Conservation (phyloP, 2,329 filamentous ascomycete species). For the Ploettnerulaceae sp. region DNA sequence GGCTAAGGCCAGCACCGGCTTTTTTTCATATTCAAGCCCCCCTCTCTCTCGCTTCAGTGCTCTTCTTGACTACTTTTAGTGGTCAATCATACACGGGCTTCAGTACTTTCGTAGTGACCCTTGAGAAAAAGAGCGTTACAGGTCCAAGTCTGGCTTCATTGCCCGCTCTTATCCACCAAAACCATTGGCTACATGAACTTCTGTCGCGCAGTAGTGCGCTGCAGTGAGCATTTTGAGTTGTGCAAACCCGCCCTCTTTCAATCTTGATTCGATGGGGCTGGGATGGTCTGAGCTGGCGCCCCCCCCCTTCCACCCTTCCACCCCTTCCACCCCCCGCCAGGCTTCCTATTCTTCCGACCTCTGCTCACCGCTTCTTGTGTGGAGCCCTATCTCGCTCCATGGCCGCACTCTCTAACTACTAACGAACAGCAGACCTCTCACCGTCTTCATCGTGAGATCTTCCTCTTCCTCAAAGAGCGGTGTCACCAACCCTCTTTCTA, state of each 20-base stretch:
- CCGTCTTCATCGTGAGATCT: slow-evolving; percentile 33
- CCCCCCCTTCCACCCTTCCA: slow-evolving; percentile 2
- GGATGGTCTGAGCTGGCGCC: slow-evolving; percentile 16
- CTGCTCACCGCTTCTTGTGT: slow-evolving; percentile 30
- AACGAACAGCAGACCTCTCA: slow-evolving; percentile 25
- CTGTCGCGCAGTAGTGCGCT: slow-evolving; percentile 18
- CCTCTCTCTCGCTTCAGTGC: too few relatives aligned
- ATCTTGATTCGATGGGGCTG: slow-evolving; percentile 24
- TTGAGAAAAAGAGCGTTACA: too few relatives aligned
- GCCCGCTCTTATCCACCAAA: too few relatives aligned
- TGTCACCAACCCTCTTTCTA: slow-evolving; percentile 34
- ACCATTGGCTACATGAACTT: slow-evolving; percentile 24
- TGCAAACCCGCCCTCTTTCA: slow-evolving; percentile 9
- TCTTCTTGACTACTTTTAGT: too few relatives aligned
- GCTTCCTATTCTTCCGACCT: slow-evolving; percentile 19
- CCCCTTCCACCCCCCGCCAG: too few relatives aligned
- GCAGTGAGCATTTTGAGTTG: slow-evolving; percentile 17
- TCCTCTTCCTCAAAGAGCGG: slow-evolving; percentile 33
- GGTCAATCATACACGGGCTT: too few relatives aligned
- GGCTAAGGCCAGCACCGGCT: too few relatives aligned
- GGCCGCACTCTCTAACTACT: slow-evolving; percentile 22
- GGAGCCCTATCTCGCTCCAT: slow-evolving; percentile 17
- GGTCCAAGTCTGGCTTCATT: too few relatives aligned
- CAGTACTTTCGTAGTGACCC: too few relatives aligned
- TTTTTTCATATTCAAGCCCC: too few relatives aligned